Evolutionary conservation across 1,284 basidiomycete species (phyloP).

Genomic region (Pseudozyma flocculosa): DNA sequence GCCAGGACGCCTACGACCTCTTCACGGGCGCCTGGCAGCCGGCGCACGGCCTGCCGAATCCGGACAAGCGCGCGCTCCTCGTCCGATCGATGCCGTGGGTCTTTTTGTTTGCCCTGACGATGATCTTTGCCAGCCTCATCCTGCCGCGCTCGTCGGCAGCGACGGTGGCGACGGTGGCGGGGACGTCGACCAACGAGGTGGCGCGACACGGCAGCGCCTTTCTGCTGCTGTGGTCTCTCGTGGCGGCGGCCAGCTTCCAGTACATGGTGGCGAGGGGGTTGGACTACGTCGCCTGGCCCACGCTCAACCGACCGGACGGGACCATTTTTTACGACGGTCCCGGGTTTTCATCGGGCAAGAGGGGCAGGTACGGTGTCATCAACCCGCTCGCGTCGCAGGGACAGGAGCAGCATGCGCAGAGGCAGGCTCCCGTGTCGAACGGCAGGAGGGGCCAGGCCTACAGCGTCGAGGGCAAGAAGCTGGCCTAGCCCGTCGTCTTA

Average conservation of each 20-base stretch:
- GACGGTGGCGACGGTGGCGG: slow-evolving; percentile 9
- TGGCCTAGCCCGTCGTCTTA: not conserved
- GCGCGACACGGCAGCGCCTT: slow-evolving; percentile 8
- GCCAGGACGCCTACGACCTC: slow-evolving; percentile 73
- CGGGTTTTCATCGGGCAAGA: slow-evolving; percentile 46
- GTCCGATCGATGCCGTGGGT: slow-evolving; percentile 83
- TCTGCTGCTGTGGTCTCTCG: slow-evolving; percentile 38
- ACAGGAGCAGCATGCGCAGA: no score
- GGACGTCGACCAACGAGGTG: slow-evolving; percentile 7
- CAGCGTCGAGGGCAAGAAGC: not conserved
- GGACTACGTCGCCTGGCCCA: slow-evolving; percentile 56
- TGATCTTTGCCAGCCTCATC: slow-evolving; percentile 64
- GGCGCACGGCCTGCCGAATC: slow-evolving; percentile 68
- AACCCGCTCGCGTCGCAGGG: slow-evolving; percentile 14
- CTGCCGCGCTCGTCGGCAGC: slow-evolving; percentile 27
- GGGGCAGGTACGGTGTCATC: slow-evolving; percentile 34
- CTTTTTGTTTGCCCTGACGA: slow-evolving; percentile 71
- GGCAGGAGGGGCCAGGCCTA: not conserved
- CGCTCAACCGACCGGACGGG: slow-evolving; percentile 48
- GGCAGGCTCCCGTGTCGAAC: no score
- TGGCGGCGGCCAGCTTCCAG: slow-evolving; percentile 23
- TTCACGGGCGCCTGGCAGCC: slow-evolving; percentile 83
- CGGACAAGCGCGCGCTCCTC: slow-evolving; percentile 75
- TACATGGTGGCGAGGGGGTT: slow-evolving; percentile 52
- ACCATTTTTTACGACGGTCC: slow-evolving; percentile 54